Evolutionary conservation across 139 green algal species (phyloP).

Genomic region (Microglena sp.): DNA sequence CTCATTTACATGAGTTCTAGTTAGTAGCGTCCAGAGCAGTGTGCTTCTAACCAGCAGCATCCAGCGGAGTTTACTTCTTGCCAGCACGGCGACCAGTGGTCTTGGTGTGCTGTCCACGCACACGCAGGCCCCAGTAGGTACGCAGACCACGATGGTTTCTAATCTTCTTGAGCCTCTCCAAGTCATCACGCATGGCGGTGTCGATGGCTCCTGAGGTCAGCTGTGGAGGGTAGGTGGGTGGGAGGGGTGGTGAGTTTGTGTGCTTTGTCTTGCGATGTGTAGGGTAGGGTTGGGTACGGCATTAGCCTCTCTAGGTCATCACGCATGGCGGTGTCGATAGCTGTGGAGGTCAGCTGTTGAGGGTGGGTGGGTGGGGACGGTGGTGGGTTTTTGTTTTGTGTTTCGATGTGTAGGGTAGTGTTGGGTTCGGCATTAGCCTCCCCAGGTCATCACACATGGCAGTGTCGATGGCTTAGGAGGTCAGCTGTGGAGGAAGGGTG

Average conservation of each 20-base stretch:
- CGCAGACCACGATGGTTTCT: slow-evolving; percentile 88
- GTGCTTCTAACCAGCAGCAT: no score
- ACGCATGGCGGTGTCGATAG: slow-evolving; percentile 85
- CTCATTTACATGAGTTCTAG: no score
- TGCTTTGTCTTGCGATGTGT: neutral
- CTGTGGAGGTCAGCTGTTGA: slow-evolving; percentile 64
- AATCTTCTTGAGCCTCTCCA: slow-evolving; percentile 99
- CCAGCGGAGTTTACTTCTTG: neutral
- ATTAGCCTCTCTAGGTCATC: slow-evolving; percentile 13
- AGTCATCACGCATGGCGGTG: slow-evolving; percentile 89
- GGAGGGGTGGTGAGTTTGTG: neutral
- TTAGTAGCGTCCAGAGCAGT: no score
- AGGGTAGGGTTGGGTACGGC: neutral
- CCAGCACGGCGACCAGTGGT: slow-evolving; percentile 79
- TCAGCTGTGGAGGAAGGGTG: slow-evolving; percentile 40
- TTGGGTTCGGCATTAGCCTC: neutral
- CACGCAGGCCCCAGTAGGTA: slow-evolving; percentile 96
- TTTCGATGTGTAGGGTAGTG: neutral
- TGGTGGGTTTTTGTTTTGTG: neutral
- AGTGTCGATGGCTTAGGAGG: slow-evolving; percentile 81
- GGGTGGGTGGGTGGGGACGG: neutral
- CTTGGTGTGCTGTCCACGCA: slow-evolving; percentile 99
- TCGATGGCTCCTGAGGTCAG: slow-evolving; percentile 80
- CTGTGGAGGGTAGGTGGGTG: slow-evolving; percentile 18
- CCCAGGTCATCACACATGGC: slow-evolving; percentile 42